Base-by-base conservation (phyloP, 2,329 filamentous ascomycete species). In the Cordyceps javanica region DNA sequence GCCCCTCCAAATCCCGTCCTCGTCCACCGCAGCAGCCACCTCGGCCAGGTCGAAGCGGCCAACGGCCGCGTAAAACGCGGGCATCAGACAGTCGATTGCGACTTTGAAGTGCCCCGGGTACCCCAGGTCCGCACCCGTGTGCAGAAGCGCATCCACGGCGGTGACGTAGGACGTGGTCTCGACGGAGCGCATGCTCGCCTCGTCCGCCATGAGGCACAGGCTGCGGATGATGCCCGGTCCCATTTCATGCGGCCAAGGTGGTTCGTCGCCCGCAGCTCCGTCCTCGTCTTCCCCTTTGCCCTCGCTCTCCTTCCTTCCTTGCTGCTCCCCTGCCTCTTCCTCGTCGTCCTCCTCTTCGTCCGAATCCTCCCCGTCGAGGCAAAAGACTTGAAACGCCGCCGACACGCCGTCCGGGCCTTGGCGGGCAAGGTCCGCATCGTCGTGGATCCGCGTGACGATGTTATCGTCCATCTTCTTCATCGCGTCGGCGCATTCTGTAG, bases 121-220 rank as follows among this genome's bases (percentile, higher is more conserved):
- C 1, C 52, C 52, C 2, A 55, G 32, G 11, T 55, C 52, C 19
- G 28, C 41, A 14, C 52, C 52, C 1, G 41, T 55, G 32, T 46
- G 41, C 41, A 55, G 42, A 30, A 55, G n/a, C 52, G 30, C 52
- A 46, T 55, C 52, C n/a, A 55, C 52, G 19, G 52, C 52, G 11
- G 38, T 13, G 19, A 55, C 52, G 30, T 55, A 55, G 3, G 52
- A 41, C 19, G 14, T 9, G 2, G 19, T 2, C 2, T 41, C 9
- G 5, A 28, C 19, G 3, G 52, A 55, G 21, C 41, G 41, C 41
- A 55, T 45, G 23, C 52, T 21, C 2, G 16, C 41, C 41, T 55
- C 52, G 30, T 55, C 41, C 5, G 9, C 41, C 52, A 55, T 55
- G 21, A 55, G 32, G 26, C 30, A 55, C 30, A 46, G 26, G 30